Percentiles rank a stretch among this genome's conserved stretches.
Evolutionary conservation across 345 rosid species (phyloP).

Genomic region (Cardamine resedifolia): DNA sequence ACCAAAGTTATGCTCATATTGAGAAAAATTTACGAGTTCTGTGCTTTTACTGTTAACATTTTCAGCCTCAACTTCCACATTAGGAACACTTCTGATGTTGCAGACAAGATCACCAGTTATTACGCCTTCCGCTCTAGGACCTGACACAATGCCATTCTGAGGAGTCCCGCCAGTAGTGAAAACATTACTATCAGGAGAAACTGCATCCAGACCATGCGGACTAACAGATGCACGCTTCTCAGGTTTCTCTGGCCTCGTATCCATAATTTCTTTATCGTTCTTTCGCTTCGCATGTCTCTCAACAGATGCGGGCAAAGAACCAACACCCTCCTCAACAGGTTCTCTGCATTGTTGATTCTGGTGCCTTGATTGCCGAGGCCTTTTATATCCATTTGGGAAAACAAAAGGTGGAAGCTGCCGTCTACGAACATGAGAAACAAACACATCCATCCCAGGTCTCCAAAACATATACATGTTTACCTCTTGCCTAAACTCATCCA

Average conservation of each 20-base stretch:
- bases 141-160: conserved; percentile 30
- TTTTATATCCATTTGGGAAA: conserved; percentile 57
- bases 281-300: conserved; percentile 48
- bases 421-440: conserved; percentile 64
- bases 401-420: conserved; percentile 63
- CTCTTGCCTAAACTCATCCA: conserved; percentile 59
- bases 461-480: conserved; percentile 54
- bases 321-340: conserved; percentile 40
- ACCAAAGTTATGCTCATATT: not conserved
- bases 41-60: conserved; percentile 3
- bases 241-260: conserved; percentile 41
- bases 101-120: conserved; percentile 33
- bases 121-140: conserved; percentile 29
- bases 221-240: conserved; percentile 46
- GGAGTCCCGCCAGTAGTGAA: conserved; percentile 38
- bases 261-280: conserved; percentile 38
- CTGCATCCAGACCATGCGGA: conserved; percentile 39
- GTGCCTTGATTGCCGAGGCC: conserved; percentile 49
- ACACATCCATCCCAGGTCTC: conserved; percentile 73
- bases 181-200: conserved; percentile 42
- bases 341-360: conserved; percentile 41
- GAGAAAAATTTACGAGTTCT: conserved; percentile 20
- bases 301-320: conserved; percentile 35
- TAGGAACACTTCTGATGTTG: conserved; percentile 27
- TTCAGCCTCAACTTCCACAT: conserved; percentile 33